Conservation (phyloP, 148 eudicot genomes). For the Persicaria tinctoria region DNA sequence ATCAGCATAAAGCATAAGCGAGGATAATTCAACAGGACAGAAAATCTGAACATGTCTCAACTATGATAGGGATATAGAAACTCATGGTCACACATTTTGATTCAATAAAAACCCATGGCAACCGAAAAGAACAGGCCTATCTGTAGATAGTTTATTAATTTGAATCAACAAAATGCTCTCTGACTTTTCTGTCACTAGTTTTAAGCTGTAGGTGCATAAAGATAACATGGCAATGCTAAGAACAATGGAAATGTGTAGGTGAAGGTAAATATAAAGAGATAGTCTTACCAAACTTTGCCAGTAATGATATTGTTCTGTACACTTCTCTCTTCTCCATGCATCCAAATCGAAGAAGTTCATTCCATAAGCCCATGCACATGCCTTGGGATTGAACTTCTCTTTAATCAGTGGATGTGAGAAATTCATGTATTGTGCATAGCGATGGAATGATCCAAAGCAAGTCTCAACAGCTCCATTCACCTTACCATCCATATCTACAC, state of each 20-base stretch:
- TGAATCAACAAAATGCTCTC: not conserved
- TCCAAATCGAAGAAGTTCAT: constrained; percentile 34
- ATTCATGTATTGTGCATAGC: constrained; percentile 30
- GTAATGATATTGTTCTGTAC: constrained; percentile 31
- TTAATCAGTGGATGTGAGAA: constrained; percentile 32
- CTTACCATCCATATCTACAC: constrained; percentile 34
- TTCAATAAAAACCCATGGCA: not conserved
- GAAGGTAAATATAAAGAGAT: not conserved
- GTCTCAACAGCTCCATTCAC: constrained; percentile 32
- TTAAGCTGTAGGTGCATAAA: not conserved
- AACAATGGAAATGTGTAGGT: not conserved
- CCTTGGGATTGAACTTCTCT: constrained; percentile 27
- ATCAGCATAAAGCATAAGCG: not conserved
- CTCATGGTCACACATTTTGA: not conserved
- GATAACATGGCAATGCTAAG: too few species aligned
- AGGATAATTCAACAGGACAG: not conserved
- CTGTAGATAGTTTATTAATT: not conserved
- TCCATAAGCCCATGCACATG: constrained; percentile 35
- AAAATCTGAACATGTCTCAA: not conserved
- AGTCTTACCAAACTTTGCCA: constrained; percentile 30
- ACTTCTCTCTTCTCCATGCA: constrained; percentile 34
- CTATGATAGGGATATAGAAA: not conserved
- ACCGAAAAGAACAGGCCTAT: not conserved
- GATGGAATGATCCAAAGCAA: constrained; percentile 28
- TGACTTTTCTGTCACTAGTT: not conserved